A percentile compares a stretch with the other conserved stretches of the same genome.
These are phyloP conservation scores for Kwoniella bestiolae DNA, from an alignment of 768 basidiomycete species.

Conservation along the genomic window DNA sequence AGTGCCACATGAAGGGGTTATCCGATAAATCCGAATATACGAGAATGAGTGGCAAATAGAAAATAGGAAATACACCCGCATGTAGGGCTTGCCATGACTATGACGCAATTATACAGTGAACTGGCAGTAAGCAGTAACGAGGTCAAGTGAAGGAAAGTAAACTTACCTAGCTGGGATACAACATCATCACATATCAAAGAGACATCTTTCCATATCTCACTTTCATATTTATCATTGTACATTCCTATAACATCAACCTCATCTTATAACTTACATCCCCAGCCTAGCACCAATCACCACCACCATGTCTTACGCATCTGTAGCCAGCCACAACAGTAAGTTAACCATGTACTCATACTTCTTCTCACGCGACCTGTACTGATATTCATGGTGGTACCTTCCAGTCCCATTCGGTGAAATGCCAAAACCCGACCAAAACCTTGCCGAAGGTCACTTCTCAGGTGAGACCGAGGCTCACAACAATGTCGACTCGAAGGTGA, in stretches of 20 bases:
- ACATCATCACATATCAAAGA: background rate
- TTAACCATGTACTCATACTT: slow-evolving; percentile 6
- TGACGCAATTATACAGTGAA: slow-evolving; percentile 13
- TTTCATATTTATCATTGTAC: background rate
- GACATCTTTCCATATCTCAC: background rate
- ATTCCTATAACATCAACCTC: slow-evolving; percentile 8
- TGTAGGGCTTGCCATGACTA: slow-evolving; percentile 4
- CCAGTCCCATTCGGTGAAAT: slow-evolving; percentile 58
- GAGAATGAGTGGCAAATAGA: background rate
- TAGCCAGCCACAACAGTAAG: slow-evolving; percentile 67
- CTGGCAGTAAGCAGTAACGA: too few species aligned
- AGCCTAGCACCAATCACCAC: slow-evolving; percentile 3
- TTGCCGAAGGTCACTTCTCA: slow-evolving; percentile 62
- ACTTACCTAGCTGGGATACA: slow-evolving; percentile 1
- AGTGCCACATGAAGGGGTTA: background rate
- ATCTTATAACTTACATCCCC: slow-evolving; percentile 3
- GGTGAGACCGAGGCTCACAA: slow-evolving; percentile 57
- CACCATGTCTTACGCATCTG: slow-evolving; percentile 74
- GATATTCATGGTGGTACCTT: background rate
- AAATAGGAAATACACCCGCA: background rate
- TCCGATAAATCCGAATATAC: slow-evolving; percentile 6
- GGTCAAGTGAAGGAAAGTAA: background rate
- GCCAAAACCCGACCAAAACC: slow-evolving; percentile 69
- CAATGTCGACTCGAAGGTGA: slow-evolving; percentile 61
- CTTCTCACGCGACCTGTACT: background rate